Percentiles rank a stretch among this genome's conserved stretches.
These are phyloP conservation scores for Rhizopus arrhizus DNA, from an alignment of 371 early-diverging fungal species.

Conservation along the genomic window DNA sequence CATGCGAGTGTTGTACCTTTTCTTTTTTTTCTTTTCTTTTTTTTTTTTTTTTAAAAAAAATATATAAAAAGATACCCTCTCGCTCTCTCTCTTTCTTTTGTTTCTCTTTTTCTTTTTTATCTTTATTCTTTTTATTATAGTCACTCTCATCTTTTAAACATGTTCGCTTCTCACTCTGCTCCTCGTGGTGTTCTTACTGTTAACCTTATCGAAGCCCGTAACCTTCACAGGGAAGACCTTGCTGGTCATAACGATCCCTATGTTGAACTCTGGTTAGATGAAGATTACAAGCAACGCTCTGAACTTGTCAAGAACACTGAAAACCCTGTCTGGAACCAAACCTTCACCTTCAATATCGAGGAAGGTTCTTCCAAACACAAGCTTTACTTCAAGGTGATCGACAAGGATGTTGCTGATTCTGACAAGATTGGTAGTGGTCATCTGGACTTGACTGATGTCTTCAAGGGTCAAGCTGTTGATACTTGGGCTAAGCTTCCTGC, in stretches of 20 bases:
- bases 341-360: conserved; percentile 42
- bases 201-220: conserved; percentile 38
- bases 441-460: conserved; percentile 34
- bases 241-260: conserved; percentile 42
- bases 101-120: background rate
- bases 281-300: conserved; percentile 45
- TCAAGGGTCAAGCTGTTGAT: conserved; percentile 33
- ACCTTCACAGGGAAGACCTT: conserved; percentile 38
- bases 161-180: conserved; percentile 30
- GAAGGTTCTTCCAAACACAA: conserved; percentile 37
- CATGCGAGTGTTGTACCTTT: too few relatives aligned
- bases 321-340: conserved; percentile 48
- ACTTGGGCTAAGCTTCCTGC: conserved; percentile 46
- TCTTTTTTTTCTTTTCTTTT: too few relatives aligned
- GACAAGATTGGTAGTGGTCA: conserved; percentile 42
- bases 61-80: background rate
- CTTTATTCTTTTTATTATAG: too few relatives aligned
- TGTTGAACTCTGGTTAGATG: conserved; percentile 45
- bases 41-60: too few relatives aligned
- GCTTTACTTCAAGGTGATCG: conserved; percentile 41
- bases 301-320: conserved; percentile 30
- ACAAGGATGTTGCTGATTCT: conserved; percentile 36
- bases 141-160: background rate
- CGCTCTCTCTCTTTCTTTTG: background rate
- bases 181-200: conserved; percentile 41